Evolutionary conservation across 2,329 filamentous ascomycete genomes (phyloP).

Genomic region (Clarireedia monteithiana): DNA sequence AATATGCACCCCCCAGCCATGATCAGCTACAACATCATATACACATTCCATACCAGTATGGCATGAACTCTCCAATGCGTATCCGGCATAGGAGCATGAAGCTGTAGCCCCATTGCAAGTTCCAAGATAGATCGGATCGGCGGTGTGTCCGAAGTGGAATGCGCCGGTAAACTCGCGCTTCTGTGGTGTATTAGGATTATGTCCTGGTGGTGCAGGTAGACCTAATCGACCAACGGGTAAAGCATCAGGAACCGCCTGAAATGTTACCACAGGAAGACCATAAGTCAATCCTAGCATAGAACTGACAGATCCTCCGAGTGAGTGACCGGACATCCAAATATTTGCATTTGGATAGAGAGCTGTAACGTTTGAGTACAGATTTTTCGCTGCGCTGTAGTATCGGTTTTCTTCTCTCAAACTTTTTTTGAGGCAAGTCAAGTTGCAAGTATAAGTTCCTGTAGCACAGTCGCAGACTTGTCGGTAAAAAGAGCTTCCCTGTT

Average conservation of each 20-base stretch:
- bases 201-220: slow-evolving; percentile 74
- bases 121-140: slow-evolving; percentile 91
- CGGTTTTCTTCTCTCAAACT: slow-evolving; percentile 74
- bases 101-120: slow-evolving; percentile 87
- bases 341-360: slow-evolving; percentile 77
- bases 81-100: slow-evolving; percentile 83
- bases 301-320: slow-evolving; percentile 80
- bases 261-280: slow-evolving; percentile 82
- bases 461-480: slow-evolving; percentile 91
- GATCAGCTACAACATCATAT: slow-evolving; percentile 86
- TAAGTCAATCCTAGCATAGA: slow-evolving; percentile 89
- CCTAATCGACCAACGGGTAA: slow-evolving; percentile 78
- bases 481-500: slow-evolving; percentile 86
- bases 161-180: slow-evolving; percentile 65
- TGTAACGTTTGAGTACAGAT: slow-evolving; percentile 89
- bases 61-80: slow-evolving; percentile 88
- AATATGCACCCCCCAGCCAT: slow-evolving; percentile 86
- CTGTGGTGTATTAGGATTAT: slow-evolving; percentile 64
- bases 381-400: slow-evolving; percentile 83
- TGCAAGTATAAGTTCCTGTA: slow-evolving; percentile 79
- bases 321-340: slow-evolving; percentile 88
- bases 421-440: slow-evolving; percentile 77
- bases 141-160: slow-evolving; percentile 91
- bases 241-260: slow-evolving; percentile 87
- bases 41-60: slow-evolving; percentile 82